phyloP scores from a whole-genome alignment of 176 grass and related monocot species.

The Carex scoparia region DNA sequence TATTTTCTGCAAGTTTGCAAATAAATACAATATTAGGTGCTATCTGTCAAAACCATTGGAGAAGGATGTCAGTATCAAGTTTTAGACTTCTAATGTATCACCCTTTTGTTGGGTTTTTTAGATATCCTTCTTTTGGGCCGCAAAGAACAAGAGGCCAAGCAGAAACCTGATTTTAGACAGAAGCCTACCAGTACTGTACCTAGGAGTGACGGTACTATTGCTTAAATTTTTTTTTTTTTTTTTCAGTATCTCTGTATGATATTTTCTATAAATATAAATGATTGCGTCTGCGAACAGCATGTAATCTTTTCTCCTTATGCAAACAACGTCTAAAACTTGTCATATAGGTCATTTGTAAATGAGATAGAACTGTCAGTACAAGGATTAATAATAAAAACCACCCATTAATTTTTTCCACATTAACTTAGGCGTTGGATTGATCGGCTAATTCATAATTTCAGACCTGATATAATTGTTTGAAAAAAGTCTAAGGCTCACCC shows the following conservation, averaged over 20 bases:
- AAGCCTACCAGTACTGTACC: conserved; percentile 28
- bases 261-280: neutral
- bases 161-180: conserved; percentile 22
- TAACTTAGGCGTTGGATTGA: neutral
- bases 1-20: neutral
- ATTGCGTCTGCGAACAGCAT: neutral
- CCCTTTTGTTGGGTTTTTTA: conserved; percentile 21
- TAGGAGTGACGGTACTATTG: conserved; percentile 54
- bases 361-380: neutral
- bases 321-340: neutral
- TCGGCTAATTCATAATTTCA: neutral
- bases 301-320: neutral
- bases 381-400: neutral
- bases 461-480: neutral
- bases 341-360: neutral
- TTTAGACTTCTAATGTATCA: neutral
- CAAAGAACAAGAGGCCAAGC: conserved; percentile 12
- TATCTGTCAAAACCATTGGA: neutral
- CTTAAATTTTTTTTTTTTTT: conserved; percentile 11
- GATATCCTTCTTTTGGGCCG: conserved; percentile 36
- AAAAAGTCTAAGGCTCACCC: neutral
- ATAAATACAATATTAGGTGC: neutral
- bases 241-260: neutral
- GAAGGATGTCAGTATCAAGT: neutral
- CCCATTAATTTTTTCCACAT: neutral